phyloP scores from a whole-genome alignment of 768 basidiomycete genomes.

The Suillus bovinus region DNA sequence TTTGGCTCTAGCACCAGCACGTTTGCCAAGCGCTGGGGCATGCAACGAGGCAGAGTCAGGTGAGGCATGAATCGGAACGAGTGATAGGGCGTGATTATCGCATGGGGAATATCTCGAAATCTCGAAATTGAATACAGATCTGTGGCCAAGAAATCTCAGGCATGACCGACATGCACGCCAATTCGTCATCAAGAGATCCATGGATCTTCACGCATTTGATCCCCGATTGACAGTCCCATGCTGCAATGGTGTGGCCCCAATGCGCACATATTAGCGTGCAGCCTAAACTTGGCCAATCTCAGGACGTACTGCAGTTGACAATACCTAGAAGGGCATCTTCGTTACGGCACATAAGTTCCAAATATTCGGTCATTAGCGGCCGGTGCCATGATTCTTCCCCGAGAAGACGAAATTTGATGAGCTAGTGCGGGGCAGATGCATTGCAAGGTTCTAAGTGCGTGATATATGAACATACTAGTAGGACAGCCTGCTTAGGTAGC shows the following conservation, averaged over 20 bases:
- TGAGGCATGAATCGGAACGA: background rate
- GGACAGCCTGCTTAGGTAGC: slow-evolving; percentile 6
- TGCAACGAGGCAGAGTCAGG: slow-evolving; percentile 8
- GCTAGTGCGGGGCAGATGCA: slow-evolving; percentile 7
- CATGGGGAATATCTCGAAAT: slow-evolving; percentile 1
- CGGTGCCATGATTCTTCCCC: slow-evolving; percentile 12
- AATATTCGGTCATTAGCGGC: slow-evolving; percentile 14
- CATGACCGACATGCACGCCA: slow-evolving; percentile 1
- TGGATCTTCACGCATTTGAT: background rate
- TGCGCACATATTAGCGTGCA: background rate
- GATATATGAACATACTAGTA: slow-evolving; percentile 8
- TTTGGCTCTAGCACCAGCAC: background rate
- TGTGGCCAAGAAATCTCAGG: slow-evolving; percentile 4
- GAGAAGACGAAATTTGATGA: slow-evolving; percentile 6
- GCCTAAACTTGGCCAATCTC: background rate
- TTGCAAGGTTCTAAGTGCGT: slow-evolving; percentile 9
- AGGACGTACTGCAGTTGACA: background rate
- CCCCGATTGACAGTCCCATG: background rate
- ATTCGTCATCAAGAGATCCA: background rate
- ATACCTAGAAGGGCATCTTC: slow-evolving; percentile 18
- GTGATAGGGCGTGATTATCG: slow-evolving; percentile 2
- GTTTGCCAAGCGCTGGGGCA: background rate
- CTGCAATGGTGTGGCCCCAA: slow-evolving; percentile 1
- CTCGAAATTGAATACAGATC: background rate
- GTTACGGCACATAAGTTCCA: slow-evolving; percentile 18